Base-by-base conservation (phyloP, 1,284 basidiomycete genomes). In the Cutaneotrichosporon arboriforme region DNA sequence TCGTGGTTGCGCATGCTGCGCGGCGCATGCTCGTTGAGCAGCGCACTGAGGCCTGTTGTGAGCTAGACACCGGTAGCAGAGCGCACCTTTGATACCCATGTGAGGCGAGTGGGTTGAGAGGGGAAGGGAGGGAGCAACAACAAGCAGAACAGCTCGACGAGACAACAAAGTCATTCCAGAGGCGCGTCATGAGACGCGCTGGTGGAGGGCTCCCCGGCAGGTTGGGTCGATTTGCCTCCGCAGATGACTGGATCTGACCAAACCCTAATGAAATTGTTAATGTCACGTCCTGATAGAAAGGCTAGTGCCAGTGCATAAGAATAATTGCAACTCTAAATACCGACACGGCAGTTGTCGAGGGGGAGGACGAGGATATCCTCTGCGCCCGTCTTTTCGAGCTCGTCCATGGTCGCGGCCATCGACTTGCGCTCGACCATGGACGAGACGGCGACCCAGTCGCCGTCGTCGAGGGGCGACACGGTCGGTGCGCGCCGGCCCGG, bases 331-430 rank as follows among this genome's bases (percentile, higher is more conserved):
- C 26, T 43, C 35, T 67, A 71, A 10, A 74, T 66, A 39, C 79
- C 93, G 36, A 97, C 92, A 76, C 93, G 83, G 77, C 92, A 97
- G 73, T 97, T 97, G 72, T 91, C 85, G 62, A 98, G 77, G 59
- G 85, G 88, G 66, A 96, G 86, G 54, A 94, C 84, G 61, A 97
- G 76, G 46, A 97, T 83, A 72, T 98, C 94, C 71, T 88, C 83
- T 0, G 94, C 94, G 18, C 94, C 94, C 44, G 85, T 81, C 39
- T 76, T 79, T 58, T 88, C 84, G 48, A 98, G 77, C 52, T 83
- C 78, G 71, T 98, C 94, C 94, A 98, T 97, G n/a, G 86, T 83
- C 34, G 79, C 80, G 2, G 94, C 94, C n/a, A 84, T 77, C 33
- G 80, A 80, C 53, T 83, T 88, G 77, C 88, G 90, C 74, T 88